phyloP scores from a whole-genome alignment of 1,284 basidiomycete species.

The Malassezia cuniculi region DNA sequence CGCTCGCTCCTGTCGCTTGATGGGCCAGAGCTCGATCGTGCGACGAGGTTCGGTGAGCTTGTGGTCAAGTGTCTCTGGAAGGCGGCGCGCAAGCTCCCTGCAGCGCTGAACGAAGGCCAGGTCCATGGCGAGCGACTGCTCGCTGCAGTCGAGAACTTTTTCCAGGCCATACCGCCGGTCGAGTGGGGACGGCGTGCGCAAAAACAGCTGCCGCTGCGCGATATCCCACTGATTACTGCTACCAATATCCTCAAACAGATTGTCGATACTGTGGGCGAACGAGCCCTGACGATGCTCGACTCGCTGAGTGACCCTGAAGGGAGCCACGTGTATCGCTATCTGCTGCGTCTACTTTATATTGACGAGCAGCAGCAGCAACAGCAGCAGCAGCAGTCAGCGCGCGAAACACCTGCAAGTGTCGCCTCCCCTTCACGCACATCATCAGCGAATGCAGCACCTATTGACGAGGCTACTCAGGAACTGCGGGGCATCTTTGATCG shows the following conservation, averaged over 20 bases:
- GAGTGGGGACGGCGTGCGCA: slow-evolving; percentile 86
- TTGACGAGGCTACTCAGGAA: slow-evolving; percentile 53
- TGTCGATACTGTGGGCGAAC: slow-evolving; percentile 28
- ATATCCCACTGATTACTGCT: slow-evolving; percentile 90
- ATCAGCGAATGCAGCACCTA: too few relatives aligned
- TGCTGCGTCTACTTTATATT: slow-evolving; percentile 33
- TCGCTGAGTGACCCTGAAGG: slow-evolving; percentile 31
- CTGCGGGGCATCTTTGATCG: slow-evolving; percentile 71
- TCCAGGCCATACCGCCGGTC: slow-evolving; percentile 81
- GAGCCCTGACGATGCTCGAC: slow-evolving; percentile 31
- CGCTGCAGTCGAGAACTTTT: slow-evolving; percentile 83
- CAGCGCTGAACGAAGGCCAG: slow-evolving; percentile 66
- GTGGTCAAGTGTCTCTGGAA: slow-evolving; percentile 99
- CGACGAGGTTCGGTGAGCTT: slow-evolving; percentile 79
- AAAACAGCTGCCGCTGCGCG: slow-evolving; percentile 80
- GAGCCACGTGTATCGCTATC: slow-evolving; percentile 36
- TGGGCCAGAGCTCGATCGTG: slow-evolving; percentile 36
- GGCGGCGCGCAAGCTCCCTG: slow-evolving; percentile 80
- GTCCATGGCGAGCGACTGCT: slow-evolving; percentile 79
- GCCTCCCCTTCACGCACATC: too few relatives aligned
- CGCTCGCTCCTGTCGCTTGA: slow-evolving; percentile 60
- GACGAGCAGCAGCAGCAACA: too few relatives aligned
- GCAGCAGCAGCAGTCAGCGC: too few relatives aligned
- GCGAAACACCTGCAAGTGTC: too few relatives aligned
- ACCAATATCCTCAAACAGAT: slow-evolving; percentile 53